These are phyloP conservation scores for Penicillium glabrum DNA, from an alignment of 2,329 filamentous ascomycete species.

Conservation along the genomic window DNA sequence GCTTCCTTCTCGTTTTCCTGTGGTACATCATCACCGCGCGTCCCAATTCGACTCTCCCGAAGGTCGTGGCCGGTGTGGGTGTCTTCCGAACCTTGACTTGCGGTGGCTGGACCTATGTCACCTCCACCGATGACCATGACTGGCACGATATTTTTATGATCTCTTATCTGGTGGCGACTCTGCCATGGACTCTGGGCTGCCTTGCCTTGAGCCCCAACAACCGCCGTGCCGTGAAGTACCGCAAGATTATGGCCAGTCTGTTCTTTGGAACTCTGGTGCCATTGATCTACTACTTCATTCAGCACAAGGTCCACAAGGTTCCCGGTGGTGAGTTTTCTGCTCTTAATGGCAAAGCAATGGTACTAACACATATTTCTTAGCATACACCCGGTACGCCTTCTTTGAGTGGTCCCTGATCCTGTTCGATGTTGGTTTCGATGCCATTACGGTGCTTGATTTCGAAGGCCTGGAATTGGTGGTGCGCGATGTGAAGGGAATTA, in stretches of 20 bases:
- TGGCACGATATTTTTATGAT: constrained; percentile 99
- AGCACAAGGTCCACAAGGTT: constrained; percentile 94
- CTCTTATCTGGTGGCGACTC: constrained; percentile 87
- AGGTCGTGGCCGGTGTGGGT: constrained; percentile 76
- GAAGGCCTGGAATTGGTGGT: constrained; percentile 82
- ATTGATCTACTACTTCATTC: constrained; percentile 94
- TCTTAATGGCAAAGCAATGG: not conserved
- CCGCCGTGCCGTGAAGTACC: constrained; percentile 76
- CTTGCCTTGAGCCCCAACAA: constrained; percentile 85
- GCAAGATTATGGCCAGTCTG: constrained; percentile 76
- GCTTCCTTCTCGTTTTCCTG: constrained; percentile 84
- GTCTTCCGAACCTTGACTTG: constrained; percentile 89
- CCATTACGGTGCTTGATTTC: constrained; percentile 91
- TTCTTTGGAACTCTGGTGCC: constrained; percentile 93
- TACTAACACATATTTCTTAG: constrained; percentile 49
- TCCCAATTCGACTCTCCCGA: constrained; percentile 73
- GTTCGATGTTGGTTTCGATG: constrained; percentile 94
- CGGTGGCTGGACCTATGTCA: constrained; percentile 97
- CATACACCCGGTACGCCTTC: constrained; percentile 96
- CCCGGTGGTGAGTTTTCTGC: constrained; percentile 70
- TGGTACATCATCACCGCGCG: constrained; percentile 88
- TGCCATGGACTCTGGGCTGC: constrained; percentile 94
- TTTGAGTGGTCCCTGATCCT: constrained; percentile 96
- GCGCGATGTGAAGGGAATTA: constrained; percentile 82
- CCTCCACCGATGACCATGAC: constrained; percentile 95